These are phyloP conservation scores for Pseudonectria buxi DNA, from an alignment of 2,329 filamentous ascomycete genomes.

Conservation along the genomic window DNA sequence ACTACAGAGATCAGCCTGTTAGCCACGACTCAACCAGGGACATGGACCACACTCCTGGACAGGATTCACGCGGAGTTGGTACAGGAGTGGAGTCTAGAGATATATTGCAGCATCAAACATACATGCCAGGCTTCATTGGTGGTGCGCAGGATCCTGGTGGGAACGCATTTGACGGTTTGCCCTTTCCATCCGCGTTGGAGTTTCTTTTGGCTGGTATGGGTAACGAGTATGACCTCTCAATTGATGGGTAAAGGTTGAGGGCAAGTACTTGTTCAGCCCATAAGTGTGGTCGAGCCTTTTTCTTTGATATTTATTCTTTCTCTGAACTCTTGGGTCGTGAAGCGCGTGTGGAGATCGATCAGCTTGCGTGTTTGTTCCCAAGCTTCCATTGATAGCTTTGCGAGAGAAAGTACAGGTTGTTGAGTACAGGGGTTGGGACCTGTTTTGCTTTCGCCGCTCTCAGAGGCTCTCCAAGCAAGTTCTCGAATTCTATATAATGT, in stretches of 20 bases:
- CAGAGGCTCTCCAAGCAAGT: conserved; percentile 18
- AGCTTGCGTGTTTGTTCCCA: conserved; percentile 3
- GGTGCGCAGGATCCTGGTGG: conserved; percentile 7
- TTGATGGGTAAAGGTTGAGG: background rate
- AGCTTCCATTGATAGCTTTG: conserved; percentile 18
- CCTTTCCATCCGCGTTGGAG: conserved; percentile 25
- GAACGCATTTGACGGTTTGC: conserved; percentile 14
- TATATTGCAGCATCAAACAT: conserved; percentile 9
- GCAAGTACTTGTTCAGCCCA: background rate
- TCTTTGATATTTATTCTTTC: too few species aligned
- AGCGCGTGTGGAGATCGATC: background rate
- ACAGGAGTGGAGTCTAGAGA: conserved; percentile 2
- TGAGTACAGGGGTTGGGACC: conserved; percentile 10
- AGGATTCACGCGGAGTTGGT: conserved; percentile 1
- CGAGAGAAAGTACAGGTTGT: conserved; percentile 14
- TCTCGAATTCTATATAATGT: conserved; percentile 20
- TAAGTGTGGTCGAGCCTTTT: conserved; percentile 2
- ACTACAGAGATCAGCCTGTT: conserved; percentile 1
- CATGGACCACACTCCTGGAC: conserved; percentile 11
- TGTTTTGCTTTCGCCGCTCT: conserved; percentile 13
- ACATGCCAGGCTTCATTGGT: conserved; percentile 10
- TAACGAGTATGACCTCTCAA: conserved; percentile 18
- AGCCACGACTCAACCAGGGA: conserved; percentile 7
- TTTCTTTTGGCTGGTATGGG: conserved; percentile 26
- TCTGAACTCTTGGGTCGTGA: too few species aligned